A percentile compares a stretch with the other conserved stretches of the same genome.
Evolutionary conservation across 2,329 filamentous ascomycete species (phyloP).

Genomic region (Aaosphaeria pasadenensis): DNA sequence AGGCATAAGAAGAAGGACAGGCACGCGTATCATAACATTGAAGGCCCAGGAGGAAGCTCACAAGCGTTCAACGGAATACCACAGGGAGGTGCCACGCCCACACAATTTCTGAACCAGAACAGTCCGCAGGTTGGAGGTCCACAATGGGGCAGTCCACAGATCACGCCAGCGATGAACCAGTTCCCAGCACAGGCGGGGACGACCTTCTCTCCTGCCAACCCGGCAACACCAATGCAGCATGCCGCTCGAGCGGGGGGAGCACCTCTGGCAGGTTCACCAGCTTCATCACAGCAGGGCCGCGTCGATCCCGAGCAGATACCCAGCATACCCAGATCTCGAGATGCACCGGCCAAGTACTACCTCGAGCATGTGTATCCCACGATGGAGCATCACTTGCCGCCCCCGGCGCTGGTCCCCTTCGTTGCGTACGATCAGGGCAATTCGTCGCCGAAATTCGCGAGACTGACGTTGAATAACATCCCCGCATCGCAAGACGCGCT

Average conservation of each 20-base stretch:
- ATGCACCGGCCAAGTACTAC: slow-evolving; percentile 79
- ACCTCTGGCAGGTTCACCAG: slow-evolving; percentile 30
- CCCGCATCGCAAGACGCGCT: slow-evolving; percentile 79
- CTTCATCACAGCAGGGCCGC: slow-evolving; percentile 65
- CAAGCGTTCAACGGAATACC: slow-evolving; percentile 69
- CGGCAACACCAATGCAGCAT: slow-evolving; percentile 35
- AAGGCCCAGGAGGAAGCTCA: slow-evolving; percentile 65
- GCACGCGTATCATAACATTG: slow-evolving; percentile 86
- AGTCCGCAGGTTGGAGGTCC: slow-evolving; percentile 28
- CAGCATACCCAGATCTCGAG: slow-evolving; percentile 82
- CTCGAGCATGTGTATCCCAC: slow-evolving; percentile 88
- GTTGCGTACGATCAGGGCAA: slow-evolving; percentile 96
- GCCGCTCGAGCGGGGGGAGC: slow-evolving; percentile 26
- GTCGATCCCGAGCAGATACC: slow-evolving; percentile 92
- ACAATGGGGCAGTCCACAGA: slow-evolving; percentile 39
- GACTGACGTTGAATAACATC: slow-evolving; percentile 90
- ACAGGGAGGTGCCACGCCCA: slow-evolving; percentile 53
- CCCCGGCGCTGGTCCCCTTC: slow-evolving; percentile 83
- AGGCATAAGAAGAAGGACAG: slow-evolving; percentile 88
- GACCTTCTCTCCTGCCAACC: slow-evolving; percentile 47
- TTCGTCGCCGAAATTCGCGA: slow-evolving; percentile 88
- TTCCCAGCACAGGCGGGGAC: slow-evolving; percentile 58
- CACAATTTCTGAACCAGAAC: slow-evolving; percentile 57
- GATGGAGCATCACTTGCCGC: slow-evolving; percentile 89
- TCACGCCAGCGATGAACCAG: slow-evolving; percentile 52